phyloP scores from a whole-genome alignment of 2,329 filamentous ascomycete species.

The Claviceps capensis region DNA sequence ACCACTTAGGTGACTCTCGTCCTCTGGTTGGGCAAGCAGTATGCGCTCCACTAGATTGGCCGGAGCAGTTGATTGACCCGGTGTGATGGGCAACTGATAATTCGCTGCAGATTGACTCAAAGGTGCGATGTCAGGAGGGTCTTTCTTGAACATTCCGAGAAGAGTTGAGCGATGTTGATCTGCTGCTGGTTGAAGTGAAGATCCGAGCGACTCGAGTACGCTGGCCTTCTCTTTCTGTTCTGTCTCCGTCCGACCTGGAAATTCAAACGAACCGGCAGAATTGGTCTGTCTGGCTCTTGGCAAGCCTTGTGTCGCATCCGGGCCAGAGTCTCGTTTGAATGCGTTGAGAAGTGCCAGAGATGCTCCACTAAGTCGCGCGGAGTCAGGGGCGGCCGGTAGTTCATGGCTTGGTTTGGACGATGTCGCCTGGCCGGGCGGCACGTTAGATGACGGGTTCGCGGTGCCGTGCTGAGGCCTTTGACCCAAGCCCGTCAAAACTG shows the following conservation, averaged over 20 bases:
- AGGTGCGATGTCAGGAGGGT: conserved; percentile 5
- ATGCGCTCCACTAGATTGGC: not conserved
- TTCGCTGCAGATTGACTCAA: not conserved
- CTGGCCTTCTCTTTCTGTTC: conserved; percentile 5
- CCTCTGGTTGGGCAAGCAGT: conserved; percentile 1
- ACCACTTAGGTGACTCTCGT: not conserved
- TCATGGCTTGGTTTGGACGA: conserved; percentile 3
- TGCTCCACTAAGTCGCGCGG: conserved; percentile 24
- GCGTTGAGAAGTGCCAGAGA: conserved; percentile 31
- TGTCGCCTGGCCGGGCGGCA: not conserved
- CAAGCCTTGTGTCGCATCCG: not conserved
- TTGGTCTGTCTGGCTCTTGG: not conserved
- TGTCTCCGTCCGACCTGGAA: not conserved
- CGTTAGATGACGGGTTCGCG: not conserved
- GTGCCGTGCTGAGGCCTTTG: conserved; percentile 10
- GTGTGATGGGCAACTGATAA: not conserved
- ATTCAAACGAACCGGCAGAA: not conserved
- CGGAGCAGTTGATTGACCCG: not conserved
- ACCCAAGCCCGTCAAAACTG: conserved; percentile 28
- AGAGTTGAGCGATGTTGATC: conserved; percentile 33
- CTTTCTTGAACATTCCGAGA: conserved; percentile 40
- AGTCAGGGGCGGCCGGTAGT: conserved; percentile 5
- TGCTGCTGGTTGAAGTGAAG: conserved; percentile 11
- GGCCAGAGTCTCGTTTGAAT: conserved; percentile 22
- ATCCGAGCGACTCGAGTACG: conserved; percentile 16